These are phyloP conservation scores for Triangularia verruculosa DNA, from an alignment of 2,329 filamentous ascomycete species.

Conservation along the genomic window DNA sequence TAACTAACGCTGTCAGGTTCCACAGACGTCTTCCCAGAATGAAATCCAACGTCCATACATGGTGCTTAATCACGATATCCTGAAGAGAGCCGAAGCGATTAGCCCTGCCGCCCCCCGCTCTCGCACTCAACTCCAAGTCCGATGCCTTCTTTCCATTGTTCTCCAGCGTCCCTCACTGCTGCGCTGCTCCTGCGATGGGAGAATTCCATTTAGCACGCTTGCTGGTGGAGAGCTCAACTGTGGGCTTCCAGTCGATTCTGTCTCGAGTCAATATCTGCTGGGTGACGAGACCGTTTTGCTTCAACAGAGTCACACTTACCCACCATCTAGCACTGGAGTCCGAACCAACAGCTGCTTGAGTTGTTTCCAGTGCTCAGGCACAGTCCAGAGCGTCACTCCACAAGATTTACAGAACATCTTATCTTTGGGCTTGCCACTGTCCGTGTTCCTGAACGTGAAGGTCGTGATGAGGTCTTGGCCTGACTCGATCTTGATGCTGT, in stretches of 20 bases:
- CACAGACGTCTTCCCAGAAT: not conserved
- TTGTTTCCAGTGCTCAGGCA: not conserved
- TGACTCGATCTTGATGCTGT: conserved; percentile 6
- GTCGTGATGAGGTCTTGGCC: conserved; percentile 5
- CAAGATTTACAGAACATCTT: conserved; percentile 18
- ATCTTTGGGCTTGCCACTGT: conserved; percentile 11
- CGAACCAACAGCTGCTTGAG: not conserved
- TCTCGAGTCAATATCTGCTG: not conserved
- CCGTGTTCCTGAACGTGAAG: conserved; percentile 3
- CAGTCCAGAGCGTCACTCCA: conserved; percentile 10
- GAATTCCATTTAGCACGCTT: not conserved
- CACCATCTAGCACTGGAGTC: conserved; percentile 1
- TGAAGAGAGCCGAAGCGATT: not conserved
- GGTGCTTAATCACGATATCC: not conserved
- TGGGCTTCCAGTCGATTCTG: conserved; percentile 8
- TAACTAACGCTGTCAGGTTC: not conserved
- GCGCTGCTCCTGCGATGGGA: not conserved
- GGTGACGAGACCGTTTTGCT: not conserved
- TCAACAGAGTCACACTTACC: not conserved
- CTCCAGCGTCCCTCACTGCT: not conserved
- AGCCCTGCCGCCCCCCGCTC: not conserved
- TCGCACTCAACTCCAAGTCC: not conserved
- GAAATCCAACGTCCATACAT: not conserved
- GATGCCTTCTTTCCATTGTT: not conserved
- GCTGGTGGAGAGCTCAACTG: not conserved